A percentile compares a stretch with the other conserved stretches of the same genome.
Evolutionary conservation across 331 rosid species (phyloP).

Genomic region (Stylosanthes scabra): DNA sequence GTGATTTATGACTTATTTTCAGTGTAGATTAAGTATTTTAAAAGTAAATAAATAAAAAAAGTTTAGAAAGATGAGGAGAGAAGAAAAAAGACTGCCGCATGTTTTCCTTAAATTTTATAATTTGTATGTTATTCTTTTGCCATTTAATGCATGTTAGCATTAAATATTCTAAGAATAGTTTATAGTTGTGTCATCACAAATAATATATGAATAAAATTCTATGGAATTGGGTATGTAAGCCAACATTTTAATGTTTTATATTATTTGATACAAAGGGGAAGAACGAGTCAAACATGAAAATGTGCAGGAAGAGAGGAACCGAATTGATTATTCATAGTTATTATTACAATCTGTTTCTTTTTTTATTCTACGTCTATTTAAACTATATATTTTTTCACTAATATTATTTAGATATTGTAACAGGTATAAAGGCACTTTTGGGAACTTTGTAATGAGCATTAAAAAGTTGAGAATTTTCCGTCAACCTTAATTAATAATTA

Average conservation of each 20-base stretch:
- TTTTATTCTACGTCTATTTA: background rate
- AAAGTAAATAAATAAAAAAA: too few relatives aligned
- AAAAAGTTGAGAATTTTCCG: background rate
- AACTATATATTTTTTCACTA: background rate
- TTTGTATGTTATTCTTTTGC: background rate
- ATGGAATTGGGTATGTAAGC: background rate
- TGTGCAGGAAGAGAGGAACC: background rate
- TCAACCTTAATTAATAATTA: constrained; percentile 1
- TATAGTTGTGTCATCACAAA: background rate
- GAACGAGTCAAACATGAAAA: constrained; percentile 10
- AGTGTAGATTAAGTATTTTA: too few relatives aligned
- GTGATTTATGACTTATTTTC: too few relatives aligned
- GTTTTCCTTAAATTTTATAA: background rate
- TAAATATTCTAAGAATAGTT: background rate
- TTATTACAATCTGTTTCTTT: background rate
- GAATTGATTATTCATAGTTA: background rate
- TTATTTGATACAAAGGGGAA: background rate
- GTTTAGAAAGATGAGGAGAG: too few relatives aligned
- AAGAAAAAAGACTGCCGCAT: too few relatives aligned
- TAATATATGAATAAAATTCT: background rate
- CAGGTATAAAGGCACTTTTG: background rate
- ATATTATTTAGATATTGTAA: background rate
- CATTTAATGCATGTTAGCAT: background rate
- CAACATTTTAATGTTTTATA: background rate
- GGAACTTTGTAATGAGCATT: background rate